These are phyloP conservation scores for Kwoniella dendrophila DNA, from an alignment of 768 basidiomycete species.

Conservation along the genomic window DNA sequence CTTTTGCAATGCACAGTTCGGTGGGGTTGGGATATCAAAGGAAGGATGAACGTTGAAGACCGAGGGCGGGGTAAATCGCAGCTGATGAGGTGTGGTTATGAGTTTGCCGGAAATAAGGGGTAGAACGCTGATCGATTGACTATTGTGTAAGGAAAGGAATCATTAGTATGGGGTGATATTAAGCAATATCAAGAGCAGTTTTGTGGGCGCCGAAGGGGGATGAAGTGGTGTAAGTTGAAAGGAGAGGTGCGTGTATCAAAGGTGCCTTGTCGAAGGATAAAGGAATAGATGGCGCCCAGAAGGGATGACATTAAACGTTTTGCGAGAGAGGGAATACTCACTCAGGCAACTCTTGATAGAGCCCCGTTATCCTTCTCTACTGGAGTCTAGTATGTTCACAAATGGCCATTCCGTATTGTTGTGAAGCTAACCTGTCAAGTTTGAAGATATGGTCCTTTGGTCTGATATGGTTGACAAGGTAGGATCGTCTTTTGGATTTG, in stretches of 20 bases:
- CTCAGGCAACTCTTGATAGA: not conserved
- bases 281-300: too few species aligned
- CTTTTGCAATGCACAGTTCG: slow-evolving; percentile 1
- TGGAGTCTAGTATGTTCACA: not conserved
- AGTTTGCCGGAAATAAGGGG: slow-evolving; percentile 8
- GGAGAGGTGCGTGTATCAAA: too few species aligned
- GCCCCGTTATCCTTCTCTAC: not conserved
- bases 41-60: not conserved
- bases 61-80: not conserved
- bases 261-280: not conserved
- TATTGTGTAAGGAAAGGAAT: slow-evolving; percentile 7
- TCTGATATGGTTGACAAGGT: too few species aligned
- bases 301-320: too few species aligned
- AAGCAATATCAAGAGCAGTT: too few species aligned
- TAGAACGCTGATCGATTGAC: slow-evolving; percentile 10
- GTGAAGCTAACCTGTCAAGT: too few species aligned
- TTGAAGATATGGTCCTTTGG: too few species aligned
- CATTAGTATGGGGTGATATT: not conserved
- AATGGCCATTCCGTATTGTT: too few species aligned
- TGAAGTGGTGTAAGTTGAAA: not conserved
- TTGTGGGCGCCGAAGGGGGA: not conserved
- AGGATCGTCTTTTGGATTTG: too few species aligned
- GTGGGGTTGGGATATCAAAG: slow-evolving; percentile 11
- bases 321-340: not conserved
- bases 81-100: not conserved